Evolutionary conservation across 768 basidiomycete species (phyloP), one percentile per base, ranked within the genome.

Genomic region (Baorangia bicolor): DNA sequence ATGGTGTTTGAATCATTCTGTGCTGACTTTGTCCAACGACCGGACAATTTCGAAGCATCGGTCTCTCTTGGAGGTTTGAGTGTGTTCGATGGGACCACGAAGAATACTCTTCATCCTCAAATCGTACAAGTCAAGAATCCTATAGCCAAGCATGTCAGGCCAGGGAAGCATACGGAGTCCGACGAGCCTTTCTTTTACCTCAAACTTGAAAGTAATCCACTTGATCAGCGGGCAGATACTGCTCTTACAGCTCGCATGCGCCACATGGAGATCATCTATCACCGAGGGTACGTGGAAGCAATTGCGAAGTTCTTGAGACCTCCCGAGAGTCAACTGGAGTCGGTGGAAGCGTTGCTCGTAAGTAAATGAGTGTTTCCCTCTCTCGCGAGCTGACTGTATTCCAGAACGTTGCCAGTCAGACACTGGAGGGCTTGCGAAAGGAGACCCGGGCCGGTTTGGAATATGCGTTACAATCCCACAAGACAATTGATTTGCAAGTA

Each of bases 241-340:
- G 92, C 90, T 1, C 76, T 99, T 50, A 90, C 89, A 13, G 82
- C 95, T 44, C 87, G 86, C 53, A 90, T 98, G 90, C 84, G 92
- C 12, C 90, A 96, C 64, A 90, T 96, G 86, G 96, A 98, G 73
- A 88, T 99, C 59, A 90, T 99, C 39, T 99, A 99, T 68, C 94
- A 98, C 68, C 84, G 78, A 65, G 93, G 92, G 25, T 98, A 96
- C 69, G 81, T 98, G 28, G 97, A 98, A 75, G 91, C 90, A 3
- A 83, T 98, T 21, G 88, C 88, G 64, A 82, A 79, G 58, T 99
- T 98, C 75, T 88, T 99, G 75, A 91, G 87, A 67, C 96, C 94
- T 2, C 96, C 97, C 2, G 87, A 87, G 40, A 96, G 90, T 70
- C 95, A 98, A 68, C 72, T 99, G 52, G 94, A 98, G 72, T 96